These are phyloP conservation scores for Trichoderma harzianum DNA, from an alignment of 2,329 filamentous ascomycete genomes.

Conservation along the genomic window DNA sequence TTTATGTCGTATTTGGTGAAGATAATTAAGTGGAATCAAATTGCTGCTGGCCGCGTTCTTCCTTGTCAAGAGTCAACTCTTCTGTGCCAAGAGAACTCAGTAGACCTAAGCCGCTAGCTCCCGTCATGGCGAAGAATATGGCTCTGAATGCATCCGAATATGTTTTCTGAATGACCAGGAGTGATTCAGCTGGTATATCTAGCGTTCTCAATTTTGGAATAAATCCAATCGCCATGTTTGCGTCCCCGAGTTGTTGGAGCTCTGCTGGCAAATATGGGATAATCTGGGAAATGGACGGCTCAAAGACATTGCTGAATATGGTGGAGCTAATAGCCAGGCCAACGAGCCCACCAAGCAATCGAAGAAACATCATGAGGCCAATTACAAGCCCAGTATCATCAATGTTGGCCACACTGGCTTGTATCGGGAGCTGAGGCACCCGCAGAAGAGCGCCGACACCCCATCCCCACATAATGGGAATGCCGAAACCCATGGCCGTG, in stretches of 20 bases:
- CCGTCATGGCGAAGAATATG: slow-evolving; percentile 13
- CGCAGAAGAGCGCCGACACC: slow-evolving; percentile 25
- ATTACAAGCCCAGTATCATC: slow-evolving; percentile 14
- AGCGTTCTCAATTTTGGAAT: slow-evolving; percentile 6
- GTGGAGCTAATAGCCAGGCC: slow-evolving; percentile 15
- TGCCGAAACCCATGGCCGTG: slow-evolving; percentile 5
- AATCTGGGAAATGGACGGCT: background rate
- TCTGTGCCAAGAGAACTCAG: background rate
- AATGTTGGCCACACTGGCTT: slow-evolving; percentile 7
- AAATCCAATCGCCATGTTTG: slow-evolving; percentile 10
- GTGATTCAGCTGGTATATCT: background rate
- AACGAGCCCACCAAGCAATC: slow-evolving; percentile 10
- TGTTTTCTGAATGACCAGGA: background rate
- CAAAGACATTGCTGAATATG: slow-evolving; percentile 17
- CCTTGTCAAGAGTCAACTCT: slow-evolving; percentile 4
- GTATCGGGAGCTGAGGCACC: slow-evolving; percentile 12
- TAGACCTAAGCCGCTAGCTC: background rate
- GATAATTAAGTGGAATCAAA: background rate
- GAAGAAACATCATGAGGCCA: slow-evolving; percentile 1
- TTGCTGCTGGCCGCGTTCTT: background rate
- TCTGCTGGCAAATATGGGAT: background rate
- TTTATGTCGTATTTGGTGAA: background rate
- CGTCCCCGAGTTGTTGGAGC: background rate
- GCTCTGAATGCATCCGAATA: slow-evolving; percentile 7
- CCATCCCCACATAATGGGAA: slow-evolving; percentile 29